Evolutionary conservation across 768 basidiomycete species (phyloP), one percentile per base, ranked within the genome.

Genomic region (Zangia roseola): DNA sequence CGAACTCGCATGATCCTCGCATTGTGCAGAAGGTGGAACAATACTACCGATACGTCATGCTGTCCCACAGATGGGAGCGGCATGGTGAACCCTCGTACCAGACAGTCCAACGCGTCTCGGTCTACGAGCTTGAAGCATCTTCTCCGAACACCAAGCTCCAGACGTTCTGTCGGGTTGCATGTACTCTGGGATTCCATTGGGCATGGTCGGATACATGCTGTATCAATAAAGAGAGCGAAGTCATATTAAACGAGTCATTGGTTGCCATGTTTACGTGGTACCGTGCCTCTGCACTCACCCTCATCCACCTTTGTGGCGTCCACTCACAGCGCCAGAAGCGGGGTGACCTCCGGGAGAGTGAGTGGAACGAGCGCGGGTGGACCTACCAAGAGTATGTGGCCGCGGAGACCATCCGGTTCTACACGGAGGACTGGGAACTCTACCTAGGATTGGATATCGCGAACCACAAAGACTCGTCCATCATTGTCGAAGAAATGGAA

Each of bases 41-140:
- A 4, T 56, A n/a, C 25, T 56, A 56, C 25, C 23, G 38, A 43
- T 56, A 56, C n/a, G n/a, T n/a, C n/a, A n/a, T n/a, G n/a, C n/a
- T n/a, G 47, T 9, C 55, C 17, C 55, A 53, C 0, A 54, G 56
- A 30, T 37, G 17, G 25, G 51, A 54, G 55, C 33, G 51, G 25
- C 0, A 25, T 1, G 31, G 7, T 0, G 54, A 56, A 31, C 55
- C 55, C 4, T 23, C 28, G 4, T n/a, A 52, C 6, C 55, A 47
- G 5, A 4, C 2, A 2, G 46, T 57, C 19, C 40, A 47, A 23
- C 19, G 41, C 1, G 48, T 23, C 7, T 41, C 54, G 1, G 20
- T 57, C 21, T 42, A 44, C 9, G 17, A 49, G 2, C 51, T 57
- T 2, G 21, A 23, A 6, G 1, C 33, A 31, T 41, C 56, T 4